Percentiles rank a stretch among this genome's conserved stretches.
Evolutionary conservation across 2,329 filamentous ascomycete species (phyloP).

Genomic region (Neofusicoccum cordaticola): DNA sequence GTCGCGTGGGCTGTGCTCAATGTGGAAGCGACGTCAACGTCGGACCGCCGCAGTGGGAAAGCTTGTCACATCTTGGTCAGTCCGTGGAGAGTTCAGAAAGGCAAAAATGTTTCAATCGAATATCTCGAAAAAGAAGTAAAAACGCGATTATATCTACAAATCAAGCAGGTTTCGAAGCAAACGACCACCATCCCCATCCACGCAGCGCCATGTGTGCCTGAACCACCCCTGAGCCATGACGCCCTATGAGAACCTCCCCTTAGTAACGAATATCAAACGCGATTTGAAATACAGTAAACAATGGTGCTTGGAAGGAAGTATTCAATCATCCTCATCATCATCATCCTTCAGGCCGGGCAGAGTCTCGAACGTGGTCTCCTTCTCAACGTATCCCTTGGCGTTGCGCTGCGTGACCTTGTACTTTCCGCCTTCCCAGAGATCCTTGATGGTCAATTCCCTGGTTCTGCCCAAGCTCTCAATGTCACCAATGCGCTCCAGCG

Average conservation of each 20-base stretch:
- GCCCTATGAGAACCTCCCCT: no score
- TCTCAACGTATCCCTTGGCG: constrained; percentile 25
- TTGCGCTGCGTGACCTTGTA: constrained; percentile 51
- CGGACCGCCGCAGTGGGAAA: not conserved
- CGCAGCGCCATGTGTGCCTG: not conserved
- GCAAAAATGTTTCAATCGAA: no score
- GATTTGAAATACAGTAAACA: not conserved
- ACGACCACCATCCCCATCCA: not conserved
- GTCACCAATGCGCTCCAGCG: constrained; percentile 78
- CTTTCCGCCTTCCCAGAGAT: constrained; percentile 79
- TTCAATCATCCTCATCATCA: constrained; percentile 18
- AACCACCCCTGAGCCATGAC: not conserved
- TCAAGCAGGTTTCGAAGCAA: not conserved
- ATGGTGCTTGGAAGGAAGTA: not conserved
- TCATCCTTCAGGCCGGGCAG: constrained; percentile 21
- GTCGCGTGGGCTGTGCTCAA: no score
- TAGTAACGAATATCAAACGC: not conserved
- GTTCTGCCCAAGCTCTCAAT: constrained; percentile 93
- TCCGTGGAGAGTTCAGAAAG: no score
- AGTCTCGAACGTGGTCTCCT: constrained; percentile 18
- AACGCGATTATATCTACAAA: not conserved
- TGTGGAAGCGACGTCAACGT: no score
- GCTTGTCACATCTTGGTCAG: no score
- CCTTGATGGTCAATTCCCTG: constrained; percentile 93
- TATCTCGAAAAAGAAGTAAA: not conserved